Percentiles rank a stretch among this genome's conserved stretches.
Conservation (phyloP, 2,329 filamentous ascomycete genomes). For the Lecanicillium sp. region DNA sequence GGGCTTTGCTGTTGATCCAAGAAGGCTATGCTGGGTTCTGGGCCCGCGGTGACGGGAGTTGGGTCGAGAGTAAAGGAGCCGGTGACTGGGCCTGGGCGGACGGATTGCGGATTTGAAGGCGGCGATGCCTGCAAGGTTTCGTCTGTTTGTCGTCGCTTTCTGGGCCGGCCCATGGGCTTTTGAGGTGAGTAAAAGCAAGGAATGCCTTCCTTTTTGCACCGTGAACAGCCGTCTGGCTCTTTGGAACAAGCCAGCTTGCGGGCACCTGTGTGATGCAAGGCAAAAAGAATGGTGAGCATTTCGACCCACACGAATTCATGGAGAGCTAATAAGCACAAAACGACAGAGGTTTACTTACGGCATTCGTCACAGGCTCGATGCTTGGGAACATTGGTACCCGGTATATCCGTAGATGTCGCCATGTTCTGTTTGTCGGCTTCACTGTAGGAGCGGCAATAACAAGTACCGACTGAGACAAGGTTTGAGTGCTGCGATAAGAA, state of each 20-base stretch:
- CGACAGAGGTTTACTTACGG: constrained; percentile 37
- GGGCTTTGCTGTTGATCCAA: constrained; percentile 19
- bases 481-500: too few relatives aligned
- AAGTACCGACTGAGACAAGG: too few relatives aligned
- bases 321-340: too few relatives aligned
- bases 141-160: constrained; percentile 42
- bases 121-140: constrained; percentile 6
- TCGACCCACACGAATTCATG: too few relatives aligned
- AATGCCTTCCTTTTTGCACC: constrained; percentile 50
- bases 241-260: constrained; percentile 60
- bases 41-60: too few relatives aligned
- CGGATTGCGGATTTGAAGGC: not conserved
- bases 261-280: too few relatives aligned
- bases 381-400: constrained; percentile 27
- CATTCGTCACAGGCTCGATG: constrained; percentile 60
- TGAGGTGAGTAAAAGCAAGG: constrained; percentile 54
- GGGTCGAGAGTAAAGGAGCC: too few relatives aligned
- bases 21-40: constrained; percentile 23
- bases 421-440: too few relatives aligned
- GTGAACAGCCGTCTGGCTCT: constrained; percentile 48
- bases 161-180: constrained; percentile 58
- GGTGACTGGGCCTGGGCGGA: too few relatives aligned
- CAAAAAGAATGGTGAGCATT: too few relatives aligned
- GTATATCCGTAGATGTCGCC: too few relatives aligned
- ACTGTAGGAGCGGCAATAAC: too few relatives aligned